Evolutionary conservation across 371 early-diverging fungal genomes (phyloP), one percentile per base, ranked within the genome.

Genomic region (Basidiobolus meristosporus): DNA sequence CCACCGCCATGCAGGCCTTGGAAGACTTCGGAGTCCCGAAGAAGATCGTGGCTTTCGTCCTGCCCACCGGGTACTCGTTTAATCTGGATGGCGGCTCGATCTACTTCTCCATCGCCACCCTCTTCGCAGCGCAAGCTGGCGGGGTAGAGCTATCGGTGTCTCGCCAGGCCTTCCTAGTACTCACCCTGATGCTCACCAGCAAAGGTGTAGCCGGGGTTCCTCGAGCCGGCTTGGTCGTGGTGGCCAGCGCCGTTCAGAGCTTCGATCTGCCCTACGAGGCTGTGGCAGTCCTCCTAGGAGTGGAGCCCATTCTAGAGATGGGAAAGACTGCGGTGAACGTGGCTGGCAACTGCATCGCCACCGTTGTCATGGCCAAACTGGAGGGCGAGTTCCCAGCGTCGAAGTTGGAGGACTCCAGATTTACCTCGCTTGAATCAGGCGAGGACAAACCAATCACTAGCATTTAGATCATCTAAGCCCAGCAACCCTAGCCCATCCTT

Each of bases 141-240:
- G 68, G 69, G 5, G 44, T 77, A 32, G 39, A 52, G 38, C 59
- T 77, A 41, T 33, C 67, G 5, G 31, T 75, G 20, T 58, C 60
- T 20, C 65, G 73, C 23, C 82, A 84, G 46, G 54, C 82, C 21
- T 48, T 68, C 19, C 68, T 77, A 43, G 68, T 84, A 67, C 48
- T 81, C 32, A 66, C 76, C 3, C 53, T 84, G 22, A 75, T 82
- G 68, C 42, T 84, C 22, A 70, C 70, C 26, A 68, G 70, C 42
- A 83, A 83, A 51, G 84, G 84, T 47, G 73, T 82, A 16, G 83
- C 83, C 17, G 83, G 78, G 36, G 66, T 82, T 11, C 79, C 81
- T 1, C 69, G 77, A 32, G 83, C 83, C 12, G 69, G 71, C 0
- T 57, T 77, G 28, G 63, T 72, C 34, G 67, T 76, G 9, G 53